Evolutionary conservation across 164 flowering plant genomes (phyloP), one percentile per base, ranked within the genome.

Genomic region (Warburgia ugandensis): DNA sequence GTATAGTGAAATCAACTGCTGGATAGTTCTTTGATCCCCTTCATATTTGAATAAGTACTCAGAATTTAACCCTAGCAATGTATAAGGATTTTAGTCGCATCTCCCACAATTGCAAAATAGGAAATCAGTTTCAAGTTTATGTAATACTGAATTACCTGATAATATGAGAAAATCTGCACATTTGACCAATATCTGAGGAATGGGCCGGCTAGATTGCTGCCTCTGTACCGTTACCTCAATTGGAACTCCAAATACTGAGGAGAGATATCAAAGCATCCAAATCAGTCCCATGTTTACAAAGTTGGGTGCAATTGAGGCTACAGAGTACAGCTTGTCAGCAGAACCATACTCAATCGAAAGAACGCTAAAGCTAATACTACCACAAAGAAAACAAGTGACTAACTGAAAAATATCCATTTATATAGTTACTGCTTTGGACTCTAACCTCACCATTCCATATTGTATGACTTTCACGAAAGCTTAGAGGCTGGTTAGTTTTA

Each of bases 241-340:
- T 59, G 95, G 82, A 55, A 84, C 81, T 55, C 95, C 97, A 75
- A 86, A 90, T 17, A 86, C 97, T 90, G 67, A 22, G 14, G n/a
- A n/a, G n/a, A n/a, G n/a, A n/a, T n/a, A n/a, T n/a, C n/a, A n/a
- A n/a, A n/a, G n/a, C n/a, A n/a, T n/a, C n/a, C n/a, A n/a, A n/a
- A n/a, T n/a, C n/a, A n/a, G n/a, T n/a, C n/a, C n/a, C n/a, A n/a
- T n/a, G n/a, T n/a, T n/a, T n/a, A n/a, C n/a, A n/a, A n/a, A n/a
- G n/a, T n/a, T n/a, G n/a, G n/a, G n/a, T n/a, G n/a, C n/a, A n/a
- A n/a, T n/a, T n/a, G n/a, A n/a, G n/a, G n/a, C n/a, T n/a, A n/a
- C n/a, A n/a, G n/a, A n/a, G n/a, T n/a, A n/a, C n/a, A n/a, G n/a
- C n/a, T n/a, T n/a, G n/a, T n/a, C n/a, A n/a, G n/a, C n/a, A n/a